Conservation (phyloP, 2,329 filamentous ascomycete genomes). For the Colletotrichum tropicale region DNA sequence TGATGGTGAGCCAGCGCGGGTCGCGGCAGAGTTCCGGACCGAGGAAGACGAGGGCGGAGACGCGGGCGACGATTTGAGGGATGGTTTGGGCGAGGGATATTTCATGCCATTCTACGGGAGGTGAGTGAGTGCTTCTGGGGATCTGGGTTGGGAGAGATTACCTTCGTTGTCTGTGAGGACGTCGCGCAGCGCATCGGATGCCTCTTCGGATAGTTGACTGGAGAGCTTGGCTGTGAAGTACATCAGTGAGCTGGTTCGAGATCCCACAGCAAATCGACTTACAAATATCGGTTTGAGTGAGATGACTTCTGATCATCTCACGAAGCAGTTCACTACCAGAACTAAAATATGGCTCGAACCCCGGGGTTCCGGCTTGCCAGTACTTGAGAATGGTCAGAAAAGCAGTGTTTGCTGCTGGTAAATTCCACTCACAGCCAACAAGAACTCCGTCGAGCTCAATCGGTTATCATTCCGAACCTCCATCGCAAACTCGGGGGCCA, state of each 20-base stretch:
- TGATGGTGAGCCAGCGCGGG: constrained; percentile 49
- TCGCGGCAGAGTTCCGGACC: constrained; percentile 49
- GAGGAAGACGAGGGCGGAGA: constrained; percentile 55
- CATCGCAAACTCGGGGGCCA: background rate
- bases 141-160: background rate
- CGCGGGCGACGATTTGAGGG: constrained; percentile 43
- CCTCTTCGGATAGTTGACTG: background rate
- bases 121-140: background rate
- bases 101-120: constrained; percentile 24
- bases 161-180: background rate
- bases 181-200: background rate
- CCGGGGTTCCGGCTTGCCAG: constrained; percentile 5
- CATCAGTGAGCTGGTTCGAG: background rate
- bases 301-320: background rate
- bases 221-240: background rate
- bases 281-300: constrained; percentile 1
- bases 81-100: background rate
- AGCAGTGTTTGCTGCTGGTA: no score
- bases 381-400: background rate
- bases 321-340: constrained; percentile 2
- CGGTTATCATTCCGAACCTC: constrained; percentile 1
- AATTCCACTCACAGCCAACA: background rate
- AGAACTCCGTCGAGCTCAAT: constrained; percentile 1
- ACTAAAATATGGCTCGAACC: constrained; percentile 2
- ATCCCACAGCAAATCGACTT: background rate